phyloP scores from a whole-genome alignment of 139 green algal species.

The Tetraselmis striata region DNA sequence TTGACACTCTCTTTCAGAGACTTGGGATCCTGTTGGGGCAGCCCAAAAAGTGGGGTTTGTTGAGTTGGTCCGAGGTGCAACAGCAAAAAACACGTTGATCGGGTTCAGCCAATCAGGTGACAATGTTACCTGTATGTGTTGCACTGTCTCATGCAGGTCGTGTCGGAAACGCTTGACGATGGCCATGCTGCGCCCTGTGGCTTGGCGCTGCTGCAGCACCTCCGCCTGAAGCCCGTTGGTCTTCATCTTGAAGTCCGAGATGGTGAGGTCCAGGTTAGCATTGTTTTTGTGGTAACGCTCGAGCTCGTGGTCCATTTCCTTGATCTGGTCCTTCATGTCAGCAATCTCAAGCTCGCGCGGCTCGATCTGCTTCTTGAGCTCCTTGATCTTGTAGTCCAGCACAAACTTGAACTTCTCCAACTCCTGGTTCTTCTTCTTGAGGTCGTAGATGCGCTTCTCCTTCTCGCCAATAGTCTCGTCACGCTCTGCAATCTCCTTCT shows the following conservation, averaged over 20 bases:
- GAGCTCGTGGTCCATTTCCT: constrained; percentile 81
- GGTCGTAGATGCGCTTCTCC: constrained; percentile 86
- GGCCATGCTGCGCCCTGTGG: background rate
- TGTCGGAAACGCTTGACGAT: constrained; percentile 23
- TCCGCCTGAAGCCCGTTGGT: constrained; percentile 53
- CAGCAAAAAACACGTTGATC: no score
- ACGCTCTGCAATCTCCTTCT: constrained; percentile 76
- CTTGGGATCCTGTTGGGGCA: constrained; percentile 49
- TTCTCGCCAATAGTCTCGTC: constrained; percentile 91
- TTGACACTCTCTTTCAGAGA: constrained; percentile 76
- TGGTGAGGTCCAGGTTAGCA: constrained; percentile 63
- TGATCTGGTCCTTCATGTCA: constrained; percentile 73
- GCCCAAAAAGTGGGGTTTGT: no score
- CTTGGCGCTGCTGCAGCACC: constrained; percentile 23
- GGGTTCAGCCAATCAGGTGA: background rate
- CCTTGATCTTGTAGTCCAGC: constrained; percentile 91
- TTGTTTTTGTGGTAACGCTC: constrained; percentile 83
- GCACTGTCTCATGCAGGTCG: constrained; percentile 51
- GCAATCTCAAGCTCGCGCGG: constrained; percentile 74
- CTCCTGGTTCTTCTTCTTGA: constrained; percentile 93
- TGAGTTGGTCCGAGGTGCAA: no score
- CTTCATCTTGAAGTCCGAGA: constrained; percentile 65
- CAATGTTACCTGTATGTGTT: constrained; percentile 42
- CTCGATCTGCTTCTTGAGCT: constrained; percentile 89
- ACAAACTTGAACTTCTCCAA: constrained; percentile 97